These are phyloP conservation scores for Litchi chinensis DNA, from an alignment of 345 rosid species.

Conservation along the genomic window DNA sequence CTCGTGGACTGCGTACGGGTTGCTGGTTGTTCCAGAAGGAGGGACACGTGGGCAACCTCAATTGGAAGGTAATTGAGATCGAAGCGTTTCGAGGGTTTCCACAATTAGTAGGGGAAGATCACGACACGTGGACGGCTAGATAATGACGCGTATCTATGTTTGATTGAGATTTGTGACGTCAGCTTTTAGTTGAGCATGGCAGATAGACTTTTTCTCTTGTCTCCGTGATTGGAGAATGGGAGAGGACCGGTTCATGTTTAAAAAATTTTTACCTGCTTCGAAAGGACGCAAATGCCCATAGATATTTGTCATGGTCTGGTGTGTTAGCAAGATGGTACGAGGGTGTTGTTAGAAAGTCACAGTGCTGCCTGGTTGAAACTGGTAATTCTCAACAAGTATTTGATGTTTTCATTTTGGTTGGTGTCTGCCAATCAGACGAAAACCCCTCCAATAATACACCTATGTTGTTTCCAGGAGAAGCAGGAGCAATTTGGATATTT, in stretches of 20 bases:
- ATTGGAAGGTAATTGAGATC: conserved; percentile 10
- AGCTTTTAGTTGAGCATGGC: background rate
- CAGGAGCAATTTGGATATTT: background rate
- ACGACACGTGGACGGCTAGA: conserved; percentile 40
- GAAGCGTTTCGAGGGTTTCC: conserved; percentile 9
- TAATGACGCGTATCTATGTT: conserved; percentile 19
- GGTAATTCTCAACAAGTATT: background rate
- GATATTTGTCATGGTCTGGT: background rate
- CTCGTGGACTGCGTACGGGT: conserved; percentile 19
- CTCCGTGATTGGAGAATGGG: conserved; percentile 27
- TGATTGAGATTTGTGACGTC: conserved; percentile 12
- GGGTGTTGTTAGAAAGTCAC: background rate
- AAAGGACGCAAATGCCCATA: conserved; percentile 8
- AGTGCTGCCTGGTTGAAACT: background rate
- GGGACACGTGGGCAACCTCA: conserved; percentile 34
- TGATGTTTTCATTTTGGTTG: background rate
- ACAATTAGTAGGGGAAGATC: conserved; percentile 22
- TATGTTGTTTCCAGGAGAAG: background rate
- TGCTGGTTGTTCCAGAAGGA: conserved; percentile 30
- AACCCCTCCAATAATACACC: background rate
- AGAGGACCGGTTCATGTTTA: background rate
- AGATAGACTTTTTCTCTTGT: conserved; percentile 13
- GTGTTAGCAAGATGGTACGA: background rate
- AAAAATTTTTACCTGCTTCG: too few species aligned
- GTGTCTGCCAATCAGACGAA: background rate